Conservation (phyloP, 345 rosid species). For the Lepidium aucheri region DNA sequence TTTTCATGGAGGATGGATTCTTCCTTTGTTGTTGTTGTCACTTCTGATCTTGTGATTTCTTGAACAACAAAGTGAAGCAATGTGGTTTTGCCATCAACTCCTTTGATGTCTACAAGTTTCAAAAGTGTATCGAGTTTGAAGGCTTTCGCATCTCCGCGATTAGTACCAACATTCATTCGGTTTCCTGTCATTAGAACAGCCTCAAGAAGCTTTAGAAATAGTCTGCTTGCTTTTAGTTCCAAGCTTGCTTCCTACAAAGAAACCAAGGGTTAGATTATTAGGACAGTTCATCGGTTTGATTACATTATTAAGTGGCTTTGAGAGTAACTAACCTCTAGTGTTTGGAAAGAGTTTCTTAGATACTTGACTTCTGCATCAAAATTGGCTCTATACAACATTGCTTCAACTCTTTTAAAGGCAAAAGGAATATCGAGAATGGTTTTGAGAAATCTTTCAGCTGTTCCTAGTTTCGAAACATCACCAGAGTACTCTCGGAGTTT, state of each 20-base stretch:
- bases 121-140: constrained; percentile 94
- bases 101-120: constrained; percentile 81
- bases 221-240: constrained; percentile 81
- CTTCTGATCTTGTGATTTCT: constrained; percentile 85
- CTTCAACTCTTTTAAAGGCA: constrained; percentile 83
- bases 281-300: background rate
- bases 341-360: constrained; percentile 66
- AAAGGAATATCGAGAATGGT: constrained; percentile 75
- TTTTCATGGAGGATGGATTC: constrained; percentile 37
- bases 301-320: background rate
- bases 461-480: constrained; percentile 67
- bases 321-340: constrained; percentile 47
- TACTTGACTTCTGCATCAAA: constrained; percentile 86
- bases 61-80: constrained; percentile 92
- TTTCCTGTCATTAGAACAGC: constrained; percentile 94
- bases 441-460: constrained; percentile 92
- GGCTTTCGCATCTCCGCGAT: constrained; percentile 84
- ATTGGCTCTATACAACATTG: constrained; percentile 79
- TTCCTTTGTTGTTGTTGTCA: constrained; percentile 10
- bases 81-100: constrained; percentile 85
- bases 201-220: constrained; percentile 80
- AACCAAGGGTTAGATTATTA: background rate
- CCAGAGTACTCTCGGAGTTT: constrained; percentile 78
- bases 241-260: constrained; percentile 65
- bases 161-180: constrained; percentile 88